Evolutionary conservation across 2,329 filamentous ascomycete species (phyloP).

Genomic region (Thielaviopsis populi): DNA sequence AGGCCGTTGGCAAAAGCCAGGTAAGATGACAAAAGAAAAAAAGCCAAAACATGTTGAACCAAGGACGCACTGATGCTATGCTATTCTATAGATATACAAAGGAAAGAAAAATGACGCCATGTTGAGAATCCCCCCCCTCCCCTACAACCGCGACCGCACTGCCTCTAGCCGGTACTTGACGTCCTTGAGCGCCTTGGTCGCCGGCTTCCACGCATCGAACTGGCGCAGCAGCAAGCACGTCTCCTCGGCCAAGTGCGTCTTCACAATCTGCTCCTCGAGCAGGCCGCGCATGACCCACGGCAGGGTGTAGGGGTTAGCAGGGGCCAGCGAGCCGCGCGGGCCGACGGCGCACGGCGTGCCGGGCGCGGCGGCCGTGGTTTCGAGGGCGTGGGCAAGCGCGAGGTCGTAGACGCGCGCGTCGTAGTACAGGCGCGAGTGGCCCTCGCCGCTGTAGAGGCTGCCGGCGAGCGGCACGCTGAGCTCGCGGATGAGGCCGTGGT

Average conservation of each 20-base stretch:
- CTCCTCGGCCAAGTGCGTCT: slow-evolving; percentile 62
- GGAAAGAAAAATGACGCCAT: background rate
- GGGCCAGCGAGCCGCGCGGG: slow-evolving; percentile 25
- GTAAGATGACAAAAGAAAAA: background rate
- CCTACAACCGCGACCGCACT: slow-evolving; percentile 64
- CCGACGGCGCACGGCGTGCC: slow-evolving; percentile 28
- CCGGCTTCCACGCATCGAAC: slow-evolving; percentile 89
- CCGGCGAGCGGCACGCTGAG: slow-evolving; percentile 78
- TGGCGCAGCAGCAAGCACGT: slow-evolving; percentile 64
- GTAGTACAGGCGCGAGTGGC: slow-evolving; percentile 85
- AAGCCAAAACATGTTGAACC: background rate
- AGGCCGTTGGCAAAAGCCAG: too few species aligned
- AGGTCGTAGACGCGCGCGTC: slow-evolving; percentile 74
- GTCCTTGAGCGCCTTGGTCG: slow-evolving; percentile 81
- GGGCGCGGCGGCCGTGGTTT: slow-evolving; percentile 44
- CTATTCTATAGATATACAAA: background rate
- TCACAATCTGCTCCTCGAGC: slow-evolving; percentile 81
- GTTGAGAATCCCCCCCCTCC: too few species aligned
- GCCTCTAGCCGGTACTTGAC: slow-evolving; percentile 90
- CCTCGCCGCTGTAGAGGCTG: slow-evolving; percentile 79
- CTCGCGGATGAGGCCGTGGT: slow-evolving; percentile 86
- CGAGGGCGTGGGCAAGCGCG: slow-evolving; percentile 56
- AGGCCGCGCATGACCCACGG: slow-evolving; percentile 93
- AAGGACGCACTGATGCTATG: background rate
- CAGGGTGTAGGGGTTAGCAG: slow-evolving; percentile 72